Conservation (phyloP, 2,329 filamentous ascomycete genomes). For the Botryotinia narcissicola region DNA sequence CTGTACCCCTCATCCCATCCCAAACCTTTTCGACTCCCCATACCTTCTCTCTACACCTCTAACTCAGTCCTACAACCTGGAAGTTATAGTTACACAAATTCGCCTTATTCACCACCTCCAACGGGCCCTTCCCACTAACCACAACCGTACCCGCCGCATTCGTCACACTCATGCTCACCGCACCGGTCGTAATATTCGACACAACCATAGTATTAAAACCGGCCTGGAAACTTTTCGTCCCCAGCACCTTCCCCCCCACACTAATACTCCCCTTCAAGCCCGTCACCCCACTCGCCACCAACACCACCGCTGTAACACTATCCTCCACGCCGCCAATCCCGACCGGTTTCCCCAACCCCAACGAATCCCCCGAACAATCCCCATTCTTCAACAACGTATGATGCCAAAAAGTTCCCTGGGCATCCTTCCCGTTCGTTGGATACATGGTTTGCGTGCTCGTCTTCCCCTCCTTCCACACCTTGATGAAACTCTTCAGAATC, state of each 20-base stretch:
- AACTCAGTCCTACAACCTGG: conserved; percentile 21
- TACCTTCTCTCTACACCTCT: neutral
- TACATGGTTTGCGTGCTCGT: conserved; percentile 27
- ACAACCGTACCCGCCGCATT: conserved; percentile 18
- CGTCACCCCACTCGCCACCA: conserved; percentile 21
- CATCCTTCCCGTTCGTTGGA: conserved; percentile 27
- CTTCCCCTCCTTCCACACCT: conserved; percentile 40
- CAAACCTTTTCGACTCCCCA: neutral
- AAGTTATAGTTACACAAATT: conserved; percentile 23
- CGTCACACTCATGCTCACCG: conserved; percentile 17
- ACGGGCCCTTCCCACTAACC: conserved; percentile 22
- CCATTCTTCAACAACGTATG: conserved; percentile 26
- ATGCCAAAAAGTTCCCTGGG: conserved; percentile 38
- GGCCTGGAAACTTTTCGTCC: neutral
- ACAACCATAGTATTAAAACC: conserved; percentile 27
- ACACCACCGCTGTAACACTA: conserved; percentile 21
- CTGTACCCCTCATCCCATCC: neutral
- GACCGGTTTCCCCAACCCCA: conserved; percentile 13
- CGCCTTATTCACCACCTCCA: conserved; percentile 23
- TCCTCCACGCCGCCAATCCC: conserved; percentile 15
- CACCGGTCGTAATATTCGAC: conserved; percentile 23
- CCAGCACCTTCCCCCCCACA: conserved; percentile 18
- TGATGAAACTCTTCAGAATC: conserved; percentile 40
- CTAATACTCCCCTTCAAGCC: conserved; percentile 15
- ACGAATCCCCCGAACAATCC: conserved; percentile 4